Evolutionary conservation across 306 rosid species (phyloP).

Genomic region (Boehmeria nivea): DNA sequence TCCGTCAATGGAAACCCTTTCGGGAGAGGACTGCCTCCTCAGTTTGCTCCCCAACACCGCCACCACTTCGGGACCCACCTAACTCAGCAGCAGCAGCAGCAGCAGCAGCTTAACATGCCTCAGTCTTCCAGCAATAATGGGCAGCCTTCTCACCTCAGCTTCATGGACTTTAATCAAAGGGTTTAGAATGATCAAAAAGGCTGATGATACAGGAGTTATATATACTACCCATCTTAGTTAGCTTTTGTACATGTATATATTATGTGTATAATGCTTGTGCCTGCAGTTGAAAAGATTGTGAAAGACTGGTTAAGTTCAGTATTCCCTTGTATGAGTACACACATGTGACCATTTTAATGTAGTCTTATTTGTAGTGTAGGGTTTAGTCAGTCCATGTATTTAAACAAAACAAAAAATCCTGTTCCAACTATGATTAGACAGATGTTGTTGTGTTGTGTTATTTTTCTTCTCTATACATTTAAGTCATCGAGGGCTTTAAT

Average conservation of each 20-base stretch:
- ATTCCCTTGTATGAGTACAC: slow-evolving; percentile 17
- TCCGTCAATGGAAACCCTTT: slow-evolving; percentile 47
- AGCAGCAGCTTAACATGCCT: slow-evolving; percentile 41
- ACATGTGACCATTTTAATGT: not conserved
- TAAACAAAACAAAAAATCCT: not conserved
- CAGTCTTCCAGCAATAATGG: slow-evolving; percentile 37
- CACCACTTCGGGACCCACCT: slow-evolving; percentile 39
- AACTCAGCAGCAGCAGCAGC: slow-evolving; percentile 43
- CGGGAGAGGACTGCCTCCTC: slow-evolving; percentile 54
- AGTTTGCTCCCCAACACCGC: slow-evolving; percentile 48
- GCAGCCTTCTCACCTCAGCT: slow-evolving; percentile 36
- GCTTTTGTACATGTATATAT: slow-evolving; percentile 45
- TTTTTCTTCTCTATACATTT: not conserved
- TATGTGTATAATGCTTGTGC: slow-evolving; percentile 25
- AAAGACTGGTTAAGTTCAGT: not conserved
- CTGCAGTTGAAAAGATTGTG: no score
- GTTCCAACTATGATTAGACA: slow-evolving; percentile 1
- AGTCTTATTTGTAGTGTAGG: slow-evolving; percentile 4
- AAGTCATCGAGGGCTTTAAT: no score
- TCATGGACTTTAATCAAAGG: slow-evolving; percentile 51
- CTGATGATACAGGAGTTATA: not conserved
- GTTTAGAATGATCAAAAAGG: slow-evolving; percentile 21
- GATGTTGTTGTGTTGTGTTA: not conserved
- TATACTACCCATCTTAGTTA: slow-evolving; percentile 29
- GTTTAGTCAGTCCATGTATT: not conserved